Evolutionary conservation across 352 stramenopile genomes (phyloP), one percentile per base, ranked within the genome.

Genomic region (Peronospora belbahrii): DNA sequence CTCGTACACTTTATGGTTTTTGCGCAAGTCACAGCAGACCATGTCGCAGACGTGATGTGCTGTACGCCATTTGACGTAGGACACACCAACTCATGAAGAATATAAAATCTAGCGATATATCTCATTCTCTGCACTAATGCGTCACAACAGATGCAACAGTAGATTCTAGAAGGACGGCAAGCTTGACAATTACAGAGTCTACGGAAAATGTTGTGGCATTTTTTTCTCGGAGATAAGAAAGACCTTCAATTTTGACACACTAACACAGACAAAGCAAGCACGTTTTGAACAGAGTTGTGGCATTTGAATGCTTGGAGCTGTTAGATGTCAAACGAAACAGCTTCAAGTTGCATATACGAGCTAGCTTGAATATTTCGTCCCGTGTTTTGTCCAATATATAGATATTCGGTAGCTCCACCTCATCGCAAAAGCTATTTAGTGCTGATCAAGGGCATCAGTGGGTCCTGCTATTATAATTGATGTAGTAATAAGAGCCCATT

Each of bases 381-480:
- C 0, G 13, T 80, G 4, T 67, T 60, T 14, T 88, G 75, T 43
- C 75, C 73, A 34, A 76, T 67, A 48, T 79, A 59, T 32, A 55
- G 62, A 6, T 69, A 62, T 59, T 37, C 22, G 20, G 19, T 17
- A 2, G 20, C 25, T n/a, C 14, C 13, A 27, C 15, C 59, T 60
- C 42, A 57, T 56, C 53, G 34, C 49, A 43, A 53, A 59, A 28
- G 8, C 6, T 28, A 28, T 28, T 1, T 11, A 28, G 6, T n/a
- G n/a, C n/a, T n/a, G n/a, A n/a, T n/a, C n/a, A n/a, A 27, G 23
- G 23, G 23, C 5, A 27, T 10, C 47, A 27, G 53, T 67, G 35
- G 32, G 34, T 50, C 33, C 48, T 57, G 41, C 44, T 42, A 40
- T 64, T 28, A 36, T 43, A 53, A 38, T 61, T 20, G 35, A 50